phyloP scores from a whole-genome alignment of 805 yeast genomes.

The Lipomyces spencermartinsiae region DNA sequence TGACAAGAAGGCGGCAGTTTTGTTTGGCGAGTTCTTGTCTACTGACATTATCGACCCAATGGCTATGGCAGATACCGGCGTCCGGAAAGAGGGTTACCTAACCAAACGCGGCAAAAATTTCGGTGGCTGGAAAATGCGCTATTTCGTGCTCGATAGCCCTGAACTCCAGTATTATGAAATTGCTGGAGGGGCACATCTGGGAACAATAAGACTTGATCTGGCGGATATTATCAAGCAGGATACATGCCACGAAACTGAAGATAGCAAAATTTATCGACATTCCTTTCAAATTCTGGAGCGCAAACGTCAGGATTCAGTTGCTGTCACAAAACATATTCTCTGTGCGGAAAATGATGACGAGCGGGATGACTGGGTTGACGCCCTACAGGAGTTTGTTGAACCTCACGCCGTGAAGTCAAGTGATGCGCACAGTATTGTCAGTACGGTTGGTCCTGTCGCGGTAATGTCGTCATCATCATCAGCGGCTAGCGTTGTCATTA shows the following conservation, averaged over 20 bases:
- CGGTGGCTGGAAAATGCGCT: slow-evolving; percentile 72
- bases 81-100: slow-evolving; percentile 67
- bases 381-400: slow-evolving; percentile 41
- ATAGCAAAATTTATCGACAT: slow-evolving; percentile 54
- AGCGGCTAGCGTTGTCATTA: background rate
- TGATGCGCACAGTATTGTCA: slow-evolving; percentile 7
- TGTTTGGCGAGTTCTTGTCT: slow-evolving; percentile 69
- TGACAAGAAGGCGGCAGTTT: slow-evolving; percentile 50
- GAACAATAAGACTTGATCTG: slow-evolving; percentile 56
- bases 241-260: slow-evolving; percentile 18
- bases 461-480: slow-evolving; percentile 16
- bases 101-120: slow-evolving; percentile 69
- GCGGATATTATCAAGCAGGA: slow-evolving; percentile 52
- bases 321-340: slow-evolving; percentile 56
- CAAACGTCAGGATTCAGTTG: slow-evolving; percentile 47
- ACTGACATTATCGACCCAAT: slow-evolving; percentile 67
- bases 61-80: slow-evolving; percentile 52
- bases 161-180: slow-evolving; percentile 61
- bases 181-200: slow-evolving; percentile 61
- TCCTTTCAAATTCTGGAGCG: slow-evolving; percentile 60
- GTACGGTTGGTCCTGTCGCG: slow-evolving; percentile 4
- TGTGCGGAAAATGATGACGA: slow-evolving; percentile 83
- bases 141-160: slow-evolving; percentile 70
- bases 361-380: slow-evolving; percentile 73
- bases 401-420: background rate